Percentiles rank a stretch among this genome's conserved stretches.
These are phyloP conservation scores for Populus davidiana DNA, from an alignment of 345 rosid species.

Conservation along the genomic window DNA sequence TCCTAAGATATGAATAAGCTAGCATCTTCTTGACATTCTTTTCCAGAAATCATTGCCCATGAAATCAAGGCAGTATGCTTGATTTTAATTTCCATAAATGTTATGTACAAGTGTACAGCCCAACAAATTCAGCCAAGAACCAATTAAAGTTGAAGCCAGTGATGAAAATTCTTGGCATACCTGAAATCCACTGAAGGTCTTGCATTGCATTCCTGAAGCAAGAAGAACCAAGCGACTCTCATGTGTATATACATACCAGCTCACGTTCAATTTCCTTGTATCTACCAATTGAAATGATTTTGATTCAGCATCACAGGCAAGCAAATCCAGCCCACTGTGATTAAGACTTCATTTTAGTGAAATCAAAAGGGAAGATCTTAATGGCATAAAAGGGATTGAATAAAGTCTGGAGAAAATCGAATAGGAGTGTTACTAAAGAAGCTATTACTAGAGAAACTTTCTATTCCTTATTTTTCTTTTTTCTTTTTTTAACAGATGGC, in stretches of 20 bases:
- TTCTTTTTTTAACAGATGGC: neutral
- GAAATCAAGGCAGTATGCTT: neutral
- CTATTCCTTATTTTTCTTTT: neutral
- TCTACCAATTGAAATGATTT: slow-evolving; percentile 76
- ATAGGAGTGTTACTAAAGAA: neutral
- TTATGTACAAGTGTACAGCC: neutral
- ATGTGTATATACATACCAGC: slow-evolving; percentile 91
- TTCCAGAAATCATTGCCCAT: neutral
- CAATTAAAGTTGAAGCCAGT: slow-evolving; percentile 1
- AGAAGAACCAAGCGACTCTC: slow-evolving; percentile 95
- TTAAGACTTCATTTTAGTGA: slow-evolving; percentile 21
- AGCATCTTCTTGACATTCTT: neutral
- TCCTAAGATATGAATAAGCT: neutral
- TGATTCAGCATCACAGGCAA: slow-evolving; percentile 55
- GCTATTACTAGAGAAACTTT: neutral
- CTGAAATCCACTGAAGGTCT: slow-evolving; percentile 85
- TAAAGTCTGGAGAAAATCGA: neutral
- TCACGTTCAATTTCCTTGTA: slow-evolving; percentile 61
- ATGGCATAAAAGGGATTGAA: neutral
- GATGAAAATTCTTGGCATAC: slow-evolving; percentile 29
- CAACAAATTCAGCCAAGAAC: neutral
- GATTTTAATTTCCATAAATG: neutral
- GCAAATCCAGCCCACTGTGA: slow-evolving; percentile 88
- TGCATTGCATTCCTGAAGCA: slow-evolving; percentile 98
- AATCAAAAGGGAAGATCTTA: neutral